These are phyloP conservation scores for Solanum hybrid DNA, from an alignment of 305 asterid species.

Conservation along the genomic window DNA sequence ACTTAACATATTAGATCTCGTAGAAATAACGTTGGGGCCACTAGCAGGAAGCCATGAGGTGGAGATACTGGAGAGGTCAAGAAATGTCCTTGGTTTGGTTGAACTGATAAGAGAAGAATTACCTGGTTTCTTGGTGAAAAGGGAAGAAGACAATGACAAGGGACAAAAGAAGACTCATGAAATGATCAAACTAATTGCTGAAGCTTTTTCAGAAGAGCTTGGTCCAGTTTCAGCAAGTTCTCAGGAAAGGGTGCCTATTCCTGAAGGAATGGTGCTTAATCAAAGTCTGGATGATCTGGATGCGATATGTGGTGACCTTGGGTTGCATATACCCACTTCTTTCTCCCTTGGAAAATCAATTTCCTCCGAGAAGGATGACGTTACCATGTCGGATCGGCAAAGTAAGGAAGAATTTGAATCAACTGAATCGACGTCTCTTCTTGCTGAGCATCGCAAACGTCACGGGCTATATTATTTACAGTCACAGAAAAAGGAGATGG, in stretches of 20 bases:
- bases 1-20: constrained; percentile 46
- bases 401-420: constrained; percentile 48
- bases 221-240: constrained; percentile 80
- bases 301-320: constrained; percentile 52
- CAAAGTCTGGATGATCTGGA: constrained; percentile 72
- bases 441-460: constrained; percentile 77
- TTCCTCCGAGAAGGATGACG: constrained; percentile 20
- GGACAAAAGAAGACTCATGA: constrained; percentile 34
- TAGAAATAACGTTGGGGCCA: constrained; percentile 61
- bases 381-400: constrained; percentile 22
- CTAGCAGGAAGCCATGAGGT: constrained; percentile 69
- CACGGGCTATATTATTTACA: constrained; percentile 85
- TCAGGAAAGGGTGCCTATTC: constrained; percentile 71
- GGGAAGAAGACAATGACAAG: constrained; percentile 28
- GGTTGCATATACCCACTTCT: constrained; percentile 41
- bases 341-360: constrained; percentile 54
- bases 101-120: constrained; percentile 46
- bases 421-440: constrained; percentile 65
- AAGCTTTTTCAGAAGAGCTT: constrained; percentile 69
- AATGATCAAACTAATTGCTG: constrained; percentile 34
- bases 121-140: constrained; percentile 23
- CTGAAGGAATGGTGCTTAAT: constrained; percentile 62
- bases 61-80: constrained; percentile 82
- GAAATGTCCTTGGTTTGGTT: constrained; percentile 67
- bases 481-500: constrained; percentile 36